A percentile compares a stretch with the other conserved stretches of the same genome.
Evolutionary conservation across 495 filamentous ascomycete genomes (phyloP).

Genomic region (Rhypophila decipiens): DNA sequence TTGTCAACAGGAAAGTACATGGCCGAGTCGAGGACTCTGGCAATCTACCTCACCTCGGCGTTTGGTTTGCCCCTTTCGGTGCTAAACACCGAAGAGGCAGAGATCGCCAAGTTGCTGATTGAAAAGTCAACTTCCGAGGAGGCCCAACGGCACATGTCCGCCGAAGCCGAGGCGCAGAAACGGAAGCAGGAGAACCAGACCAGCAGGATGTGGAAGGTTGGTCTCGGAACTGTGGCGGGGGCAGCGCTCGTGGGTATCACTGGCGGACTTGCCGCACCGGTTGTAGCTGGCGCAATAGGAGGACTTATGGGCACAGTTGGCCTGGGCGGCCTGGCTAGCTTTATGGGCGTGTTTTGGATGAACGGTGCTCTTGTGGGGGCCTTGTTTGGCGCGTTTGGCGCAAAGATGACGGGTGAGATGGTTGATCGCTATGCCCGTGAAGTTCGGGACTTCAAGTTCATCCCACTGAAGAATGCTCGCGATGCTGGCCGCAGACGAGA

Average conservation of each 20-base stretch:
- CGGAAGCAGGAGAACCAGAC: constrained; percentile 56
- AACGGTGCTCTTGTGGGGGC: constrained; percentile 77
- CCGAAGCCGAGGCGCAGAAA: constrained; percentile 61
- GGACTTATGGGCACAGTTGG: constrained; percentile 79
- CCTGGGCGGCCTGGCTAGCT: constrained; percentile 75
- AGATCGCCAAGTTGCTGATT: constrained; percentile 65
- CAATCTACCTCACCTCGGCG: constrained; percentile 58
- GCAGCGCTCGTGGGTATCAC: constrained; percentile 83
- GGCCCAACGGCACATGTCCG: constrained; percentile 48
- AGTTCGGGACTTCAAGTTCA: constrained; percentile 81
- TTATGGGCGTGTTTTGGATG: constrained; percentile 74
- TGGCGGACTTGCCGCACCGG: constrained; percentile 77
- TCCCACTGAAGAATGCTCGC: constrained; percentile 56
- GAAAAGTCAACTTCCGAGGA: constrained; percentile 35
- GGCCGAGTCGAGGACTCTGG: constrained; percentile 62
- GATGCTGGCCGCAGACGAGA: constrained; percentile 23
- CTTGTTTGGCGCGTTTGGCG: constrained; percentile 83
- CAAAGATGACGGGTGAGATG: constrained; percentile 76
- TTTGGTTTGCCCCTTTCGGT: constrained; percentile 53
- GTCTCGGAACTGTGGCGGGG: constrained; percentile 78
- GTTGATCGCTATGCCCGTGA: constrained; percentile 80
- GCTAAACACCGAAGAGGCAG: constrained; percentile 61
- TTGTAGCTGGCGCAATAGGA: constrained; percentile 86
- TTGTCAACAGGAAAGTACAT: constrained; percentile 68
- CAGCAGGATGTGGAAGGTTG: constrained; percentile 76